A percentile compares a stretch with the other conserved stretches of the same genome.
Conservation (phyloP, 2,329 filamentous ascomycete genomes). For the Ceratocystiopsis sp. region DNA sequence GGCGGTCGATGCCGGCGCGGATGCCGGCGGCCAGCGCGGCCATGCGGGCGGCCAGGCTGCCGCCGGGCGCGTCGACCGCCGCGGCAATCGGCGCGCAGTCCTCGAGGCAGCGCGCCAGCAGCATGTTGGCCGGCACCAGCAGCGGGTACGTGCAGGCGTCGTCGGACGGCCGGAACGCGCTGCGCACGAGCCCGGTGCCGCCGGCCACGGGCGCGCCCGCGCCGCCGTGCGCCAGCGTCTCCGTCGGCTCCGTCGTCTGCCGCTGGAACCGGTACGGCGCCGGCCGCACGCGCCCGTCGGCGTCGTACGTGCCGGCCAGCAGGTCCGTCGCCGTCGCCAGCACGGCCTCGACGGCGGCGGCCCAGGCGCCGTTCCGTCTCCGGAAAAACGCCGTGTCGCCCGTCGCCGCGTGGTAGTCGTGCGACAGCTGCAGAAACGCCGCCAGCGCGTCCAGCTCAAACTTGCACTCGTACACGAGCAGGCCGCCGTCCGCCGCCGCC, state of each 20-base stretch:
- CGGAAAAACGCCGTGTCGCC: slow-evolving; percentile 49
- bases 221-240: slow-evolving; percentile 52
- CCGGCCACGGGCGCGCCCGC: slow-evolving; percentile 55
- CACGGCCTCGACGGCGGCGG: slow-evolving; percentile 46
- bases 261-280: slow-evolving; percentile 55
- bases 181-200: slow-evolving; percentile 54
- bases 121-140: slow-evolving; percentile 64
- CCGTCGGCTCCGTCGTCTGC: slow-evolving; percentile 47
- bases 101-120: slow-evolving; percentile 39
- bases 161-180: slow-evolving; percentile 64
- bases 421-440: slow-evolving; percentile 54
- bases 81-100: slow-evolving; percentile 20
- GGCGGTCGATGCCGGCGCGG: slow-evolving; percentile 8
- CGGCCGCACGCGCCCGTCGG: slow-evolving; percentile 32
- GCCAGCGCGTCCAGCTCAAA: slow-evolving; percentile 71
- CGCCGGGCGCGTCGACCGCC: too few relatives aligned
- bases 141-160: slow-evolving; percentile 64
- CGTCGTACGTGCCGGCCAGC: slow-evolving; percentile 45
- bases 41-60: too few relatives aligned
- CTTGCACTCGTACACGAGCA: slow-evolving; percentile 66
- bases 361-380: slow-evolving; percentile 40
- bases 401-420: slow-evolving; percentile 54
- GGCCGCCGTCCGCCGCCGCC: too few relatives aligned
- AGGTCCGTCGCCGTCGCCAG: slow-evolving; percentile 47
- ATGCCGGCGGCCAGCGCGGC: slow-evolving; percentile 16